A percentile compares a stretch with the other conserved stretches of the same genome.
Evolutionary conservation across 2,329 filamentous ascomycete species (phyloP).

Genomic region (Didymella pomorum): DNA sequence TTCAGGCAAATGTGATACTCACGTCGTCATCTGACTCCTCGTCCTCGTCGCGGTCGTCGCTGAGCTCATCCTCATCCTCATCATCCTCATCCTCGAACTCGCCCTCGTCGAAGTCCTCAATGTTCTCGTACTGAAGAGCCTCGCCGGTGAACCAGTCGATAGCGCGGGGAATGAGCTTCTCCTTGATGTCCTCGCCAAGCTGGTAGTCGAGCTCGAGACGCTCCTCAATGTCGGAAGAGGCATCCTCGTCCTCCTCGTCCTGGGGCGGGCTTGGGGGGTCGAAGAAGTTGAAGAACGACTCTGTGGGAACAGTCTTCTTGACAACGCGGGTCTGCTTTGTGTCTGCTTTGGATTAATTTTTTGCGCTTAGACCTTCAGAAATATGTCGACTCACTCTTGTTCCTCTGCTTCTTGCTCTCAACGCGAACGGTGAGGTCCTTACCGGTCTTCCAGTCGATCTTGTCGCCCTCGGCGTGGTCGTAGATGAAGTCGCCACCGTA

Average conservation of each 20-base stretch:
- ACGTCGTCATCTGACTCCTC: slow-evolving; percentile 55
- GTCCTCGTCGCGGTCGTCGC: slow-evolving; percentile 82
- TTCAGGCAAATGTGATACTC: slow-evolving; percentile 11
- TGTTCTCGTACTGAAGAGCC: slow-evolving; percentile 93
- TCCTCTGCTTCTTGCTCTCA: slow-evolving; percentile 99
- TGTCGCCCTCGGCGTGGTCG: slow-evolving; percentile 96
- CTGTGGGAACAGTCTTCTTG: slow-evolving; percentile 98
- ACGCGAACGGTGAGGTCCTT: slow-evolving; percentile 94
- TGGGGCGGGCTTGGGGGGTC: slow-evolving; percentile 86
- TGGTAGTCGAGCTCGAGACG: slow-evolving; percentile 98
- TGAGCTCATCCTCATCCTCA: slow-evolving; percentile 86
- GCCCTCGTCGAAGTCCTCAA: slow-evolving; percentile 83
- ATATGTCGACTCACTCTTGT: slow-evolving; percentile 80
- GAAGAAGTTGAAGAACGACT: slow-evolving; percentile 99
- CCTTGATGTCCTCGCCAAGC: slow-evolving; percentile 98
- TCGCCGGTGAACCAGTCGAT: slow-evolving; percentile 99
- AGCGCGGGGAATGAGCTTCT: slow-evolving; percentile 97
- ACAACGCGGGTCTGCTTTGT: slow-evolving; percentile 99
- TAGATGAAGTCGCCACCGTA: slow-evolving; percentile 99
- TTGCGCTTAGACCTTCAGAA: not conserved
- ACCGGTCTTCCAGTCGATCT: slow-evolving; percentile 94
- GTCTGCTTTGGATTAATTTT: slow-evolving; percentile 63
- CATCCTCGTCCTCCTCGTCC: slow-evolving; percentile 78
- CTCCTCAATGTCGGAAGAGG: slow-evolving; percentile 92
- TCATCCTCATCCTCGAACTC: slow-evolving; percentile 92